These are phyloP conservation scores for Blumeria hordei DNA, from an alignment of 2,329 filamentous ascomycete genomes.

Conservation along the genomic window DNA sequence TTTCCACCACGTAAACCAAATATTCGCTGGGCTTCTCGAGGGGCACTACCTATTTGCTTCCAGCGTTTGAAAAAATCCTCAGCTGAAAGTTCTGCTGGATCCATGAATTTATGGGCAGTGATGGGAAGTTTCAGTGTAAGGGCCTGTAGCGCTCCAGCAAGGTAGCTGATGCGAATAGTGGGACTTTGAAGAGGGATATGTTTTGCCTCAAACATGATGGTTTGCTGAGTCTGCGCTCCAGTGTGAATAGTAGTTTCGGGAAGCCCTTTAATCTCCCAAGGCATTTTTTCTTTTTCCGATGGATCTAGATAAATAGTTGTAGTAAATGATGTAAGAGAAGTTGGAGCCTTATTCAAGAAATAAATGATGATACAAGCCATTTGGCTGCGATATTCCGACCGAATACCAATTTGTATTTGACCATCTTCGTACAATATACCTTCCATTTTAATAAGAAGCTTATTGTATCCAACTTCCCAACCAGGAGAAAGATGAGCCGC, in stretches of 20 bases:
- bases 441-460: slow-evolving; percentile 54
- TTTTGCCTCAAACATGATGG: slow-evolving; percentile 79
- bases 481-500: slow-evolving; percentile 81
- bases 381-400: slow-evolving; percentile 86
- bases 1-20: slow-evolving; percentile 39
- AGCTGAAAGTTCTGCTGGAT: slow-evolving; percentile 57
- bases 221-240: slow-evolving; percentile 66
- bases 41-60: slow-evolving; percentile 86
- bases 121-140: slow-evolving; percentile 79
- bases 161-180: slow-evolving; percentile 81
- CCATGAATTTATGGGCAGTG: slow-evolving; percentile 88
- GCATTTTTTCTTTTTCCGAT: slow-evolving; percentile 38
- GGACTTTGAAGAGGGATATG: slow-evolving; percentile 62
- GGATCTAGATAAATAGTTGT: slow-evolving; percentile 72
- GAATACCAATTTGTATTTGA: slow-evolving; percentile 75
- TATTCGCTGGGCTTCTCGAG: slow-evolving; percentile 70
- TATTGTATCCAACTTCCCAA: slow-evolving; percentile 79
- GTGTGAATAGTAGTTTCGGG: slow-evolving; percentile 61
- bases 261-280: slow-evolving; percentile 68
- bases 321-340: slow-evolving; percentile 71
- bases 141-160: slow-evolving; percentile 80
- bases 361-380: slow-evolving; percentile 90
- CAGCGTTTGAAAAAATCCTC: slow-evolving; percentile 98
- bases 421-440: slow-evolving; percentile 87
- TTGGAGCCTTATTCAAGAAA: slow-evolving; percentile 81